Percentiles rank a stretch among this genome's conserved stretches.
These are phyloP conservation scores for Fusarium pseudoanthophilum DNA, from an alignment of 2,329 filamentous ascomycete species.

Conservation along the genomic window DNA sequence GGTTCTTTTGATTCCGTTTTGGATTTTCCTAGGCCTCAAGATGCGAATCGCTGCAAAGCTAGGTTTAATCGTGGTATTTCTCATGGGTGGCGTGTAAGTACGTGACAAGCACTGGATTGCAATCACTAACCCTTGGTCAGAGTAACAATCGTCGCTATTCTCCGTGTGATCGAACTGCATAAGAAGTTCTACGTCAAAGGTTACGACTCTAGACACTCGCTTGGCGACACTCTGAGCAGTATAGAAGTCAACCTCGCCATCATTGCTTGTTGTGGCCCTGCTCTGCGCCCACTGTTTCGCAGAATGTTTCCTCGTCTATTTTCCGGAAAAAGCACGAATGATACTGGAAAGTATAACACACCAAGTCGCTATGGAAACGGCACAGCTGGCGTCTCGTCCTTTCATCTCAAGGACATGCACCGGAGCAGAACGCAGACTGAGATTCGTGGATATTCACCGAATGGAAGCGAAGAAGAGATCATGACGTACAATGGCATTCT, in stretches of 20 bases:
- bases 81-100: slow-evolving; percentile 52
- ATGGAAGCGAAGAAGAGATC: slow-evolving; percentile 41
- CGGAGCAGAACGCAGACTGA: slow-evolving; percentile 25
- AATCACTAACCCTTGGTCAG: slow-evolving; percentile 16
- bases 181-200: slow-evolving; percentile 33
- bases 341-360: slow-evolving; percentile 10
- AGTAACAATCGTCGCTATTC: slow-evolving; percentile 47
- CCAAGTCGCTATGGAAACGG: slow-evolving; percentile 15
- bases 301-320: slow-evolving; percentile 40
- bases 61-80: slow-evolving; percentile 54
- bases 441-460: slow-evolving; percentile 35
- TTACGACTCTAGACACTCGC: slow-evolving; percentile 40
- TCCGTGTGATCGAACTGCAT: slow-evolving; percentile 47
- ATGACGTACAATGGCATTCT: slow-evolving; percentile 42
- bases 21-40: slow-evolving; percentile 54
- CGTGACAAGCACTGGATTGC: accelerated
- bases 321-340: not conserved
- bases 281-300: slow-evolving; percentile 33
- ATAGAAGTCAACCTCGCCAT: slow-evolving; percentile 53
- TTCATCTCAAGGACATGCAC: slow-evolving; percentile 36
- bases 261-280: slow-evolving; percentile 50
- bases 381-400: not conserved
- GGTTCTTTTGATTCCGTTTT: slow-evolving; percentile 53
- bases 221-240: slow-evolving; percentile 48
- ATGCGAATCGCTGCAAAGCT: slow-evolving; percentile 51